These are phyloP conservation scores for Jaltomata sinuosa DNA, from an alignment of 257 asterid genomes.

Conservation along the genomic window DNA sequence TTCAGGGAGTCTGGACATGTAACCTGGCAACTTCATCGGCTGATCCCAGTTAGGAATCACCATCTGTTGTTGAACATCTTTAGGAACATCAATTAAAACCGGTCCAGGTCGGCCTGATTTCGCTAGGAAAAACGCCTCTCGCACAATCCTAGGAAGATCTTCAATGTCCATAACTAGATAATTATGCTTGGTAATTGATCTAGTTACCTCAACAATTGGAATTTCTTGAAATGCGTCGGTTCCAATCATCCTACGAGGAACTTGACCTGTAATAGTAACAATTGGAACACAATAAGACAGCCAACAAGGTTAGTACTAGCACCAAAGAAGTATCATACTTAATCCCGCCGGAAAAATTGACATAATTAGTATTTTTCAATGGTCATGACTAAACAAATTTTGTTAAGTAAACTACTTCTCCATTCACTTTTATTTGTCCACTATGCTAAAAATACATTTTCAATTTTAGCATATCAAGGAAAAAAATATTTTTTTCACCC, in stretches of 20 bases:
- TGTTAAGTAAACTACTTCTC: no score
- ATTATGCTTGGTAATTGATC: slow-evolving; percentile 77
- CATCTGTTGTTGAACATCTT: slow-evolving; percentile 76
- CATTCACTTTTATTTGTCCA: no score
- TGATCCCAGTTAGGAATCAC: slow-evolving; percentile 63
- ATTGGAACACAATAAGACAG: no score
- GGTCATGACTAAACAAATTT: no score
- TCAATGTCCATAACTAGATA: slow-evolving; percentile 65
- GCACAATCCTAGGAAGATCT: slow-evolving; percentile 62
- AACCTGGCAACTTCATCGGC: slow-evolving; percentile 51
- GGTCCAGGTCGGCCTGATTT: slow-evolving; percentile 79
- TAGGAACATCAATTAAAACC: slow-evolving; percentile 65
- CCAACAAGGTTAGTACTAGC: no score
- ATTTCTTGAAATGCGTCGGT: slow-evolving; percentile 86
- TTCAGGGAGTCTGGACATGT: slow-evolving; percentile 51
- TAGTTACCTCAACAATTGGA: slow-evolving; percentile 72
- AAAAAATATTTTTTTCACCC: no score
- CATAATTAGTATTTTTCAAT: no score
- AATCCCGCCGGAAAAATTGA: no score
- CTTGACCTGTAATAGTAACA: slow-evolving; percentile 37
- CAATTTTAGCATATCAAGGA: no score
- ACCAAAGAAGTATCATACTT: no score
- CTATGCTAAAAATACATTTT: no score
- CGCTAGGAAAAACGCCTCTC: slow-evolving; percentile 55
- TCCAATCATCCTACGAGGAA: slow-evolving; percentile 72